A percentile compares a stretch with the other conserved stretches of the same genome.
Evolutionary conservation across 73 alveolate genomes (phyloP).

Genomic region (Tetrahymena thermophila): DNA sequence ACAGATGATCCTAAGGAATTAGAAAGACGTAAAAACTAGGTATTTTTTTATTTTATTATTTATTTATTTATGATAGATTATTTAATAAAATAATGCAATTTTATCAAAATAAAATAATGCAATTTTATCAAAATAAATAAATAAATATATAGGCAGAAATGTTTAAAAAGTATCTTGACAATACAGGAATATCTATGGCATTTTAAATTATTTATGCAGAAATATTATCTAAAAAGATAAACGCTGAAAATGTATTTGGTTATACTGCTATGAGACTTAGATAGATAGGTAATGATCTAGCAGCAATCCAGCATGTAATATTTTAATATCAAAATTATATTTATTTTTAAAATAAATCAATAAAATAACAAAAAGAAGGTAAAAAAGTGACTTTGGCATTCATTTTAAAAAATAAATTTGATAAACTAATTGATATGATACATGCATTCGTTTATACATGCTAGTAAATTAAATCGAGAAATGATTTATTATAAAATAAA

Average conservation of each 20-base stretch:
- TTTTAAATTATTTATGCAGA: neutral
- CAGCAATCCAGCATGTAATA: neutral
- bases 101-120: too few species aligned
- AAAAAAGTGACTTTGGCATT: neutral
- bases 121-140: neutral
- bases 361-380: too few species aligned
- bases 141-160: neutral
- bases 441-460: too few species aligned
- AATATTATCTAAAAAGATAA: neutral
- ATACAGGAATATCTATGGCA: neutral
- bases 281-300: neutral
- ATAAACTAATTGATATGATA: neutral
- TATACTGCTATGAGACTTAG: neutral
- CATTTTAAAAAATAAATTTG: neutral
- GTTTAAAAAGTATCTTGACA: neutral
- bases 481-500: too few species aligned
- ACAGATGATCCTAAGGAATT: neutral
- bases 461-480: too few species aligned
- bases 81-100: too few species aligned
- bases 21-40: neutral
- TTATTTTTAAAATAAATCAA: too few species aligned
- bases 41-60: neutral
- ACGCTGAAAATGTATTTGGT: neutral
- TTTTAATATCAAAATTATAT: neutral
- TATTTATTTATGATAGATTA: too few species aligned